Conservation (phyloP, 2,329 filamentous ascomycete species). For the Lasiodiplodia hormozganensis region DNA sequence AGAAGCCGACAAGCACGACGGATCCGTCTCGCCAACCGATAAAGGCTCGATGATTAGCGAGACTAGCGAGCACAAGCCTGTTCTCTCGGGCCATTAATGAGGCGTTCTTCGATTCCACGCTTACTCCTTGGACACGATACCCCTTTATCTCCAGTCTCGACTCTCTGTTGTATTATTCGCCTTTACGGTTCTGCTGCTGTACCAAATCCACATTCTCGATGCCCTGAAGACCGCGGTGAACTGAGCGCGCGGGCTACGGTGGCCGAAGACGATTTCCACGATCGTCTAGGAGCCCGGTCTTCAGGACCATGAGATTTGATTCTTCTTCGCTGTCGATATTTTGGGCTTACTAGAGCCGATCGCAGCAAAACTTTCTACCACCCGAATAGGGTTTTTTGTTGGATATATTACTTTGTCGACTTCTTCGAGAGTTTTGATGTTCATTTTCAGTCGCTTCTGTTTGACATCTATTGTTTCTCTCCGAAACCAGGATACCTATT, state of each 20-base stretch:
- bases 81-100: slow-evolving; percentile 15
- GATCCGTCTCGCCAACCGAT: slow-evolving; percentile 27
- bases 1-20: slow-evolving; percentile 40
- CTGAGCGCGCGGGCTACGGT: background rate
- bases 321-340: slow-evolving; percentile 25
- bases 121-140: slow-evolving; percentile 25
- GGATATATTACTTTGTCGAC: slow-evolving; percentile 6
- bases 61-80: slow-evolving; percentile 28
- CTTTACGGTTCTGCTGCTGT: slow-evolving; percentile 11
- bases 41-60: slow-evolving; percentile 27
- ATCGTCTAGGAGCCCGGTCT: too few relatives aligned
- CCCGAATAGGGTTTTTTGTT: background rate
- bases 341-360: slow-evolving; percentile 1
- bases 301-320: background rate
- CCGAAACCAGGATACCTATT: slow-evolving; percentile 20
- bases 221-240: background rate
- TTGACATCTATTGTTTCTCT: background rate
- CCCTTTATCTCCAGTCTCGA: slow-evolving; percentile 11
- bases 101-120: slow-evolving; percentile 14
- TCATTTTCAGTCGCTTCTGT: slow-evolving; percentile 6
- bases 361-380: slow-evolving; percentile 9
- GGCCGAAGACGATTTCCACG: background rate
- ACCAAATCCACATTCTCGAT: slow-evolving; percentile 12
- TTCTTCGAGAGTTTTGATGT: slow-evolving; percentile 4
- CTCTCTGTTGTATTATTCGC: slow-evolving; percentile 21